Conservation (phyloP, 768 basidiomycete species). For the Pluteus cervinus region DNA sequence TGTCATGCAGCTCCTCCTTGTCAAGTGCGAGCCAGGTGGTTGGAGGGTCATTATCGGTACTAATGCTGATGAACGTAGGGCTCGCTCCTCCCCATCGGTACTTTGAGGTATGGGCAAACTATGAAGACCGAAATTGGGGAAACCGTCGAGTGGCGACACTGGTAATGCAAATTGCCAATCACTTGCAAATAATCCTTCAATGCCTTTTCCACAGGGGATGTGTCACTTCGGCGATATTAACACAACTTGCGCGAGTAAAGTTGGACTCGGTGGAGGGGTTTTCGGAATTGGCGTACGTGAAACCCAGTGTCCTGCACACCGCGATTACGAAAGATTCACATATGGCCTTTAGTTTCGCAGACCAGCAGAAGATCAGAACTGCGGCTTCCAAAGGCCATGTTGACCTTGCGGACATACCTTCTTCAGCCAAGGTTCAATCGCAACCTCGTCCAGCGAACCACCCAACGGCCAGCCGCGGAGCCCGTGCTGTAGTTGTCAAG, state of each 20-base stretch:
- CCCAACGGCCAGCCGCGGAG: too few species aligned
- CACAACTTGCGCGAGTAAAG: slow-evolving; percentile 35
- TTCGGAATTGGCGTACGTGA: slow-evolving; percentile 43
- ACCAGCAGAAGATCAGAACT: slow-evolving; percentile 55
- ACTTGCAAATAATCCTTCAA: slow-evolving; percentile 4
- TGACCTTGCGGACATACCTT: slow-evolving; percentile 53
- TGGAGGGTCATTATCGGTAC: neutral
- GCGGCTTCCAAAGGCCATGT: slow-evolving; percentile 52
- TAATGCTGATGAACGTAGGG: slow-evolving; percentile 24
- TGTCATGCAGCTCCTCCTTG: slow-evolving; percentile 64
- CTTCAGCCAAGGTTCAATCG: slow-evolving; percentile 25
- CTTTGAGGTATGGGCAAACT: slow-evolving; percentile 60
- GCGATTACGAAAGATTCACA: slow-evolving; percentile 1
- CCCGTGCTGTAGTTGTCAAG: neutral
- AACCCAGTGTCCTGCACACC: neutral
- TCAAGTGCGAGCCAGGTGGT: slow-evolving; percentile 22
- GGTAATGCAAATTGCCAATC: slow-evolving; percentile 33
- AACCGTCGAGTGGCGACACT: slow-evolving; percentile 71
- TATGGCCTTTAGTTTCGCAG: slow-evolving; percentile 35
- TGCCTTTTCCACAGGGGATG: slow-evolving; percentile 50
- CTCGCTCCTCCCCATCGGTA: slow-evolving; percentile 43
- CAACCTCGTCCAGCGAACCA: slow-evolving; percentile 6
- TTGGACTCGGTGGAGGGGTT: slow-evolving; percentile 47
- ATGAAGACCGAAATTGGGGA: slow-evolving; percentile 44
- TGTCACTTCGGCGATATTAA: slow-evolving; percentile 54